Conservation (phyloP, 495 filamentous ascomycete species). For the Wilcoxina mikolae region DNA sequence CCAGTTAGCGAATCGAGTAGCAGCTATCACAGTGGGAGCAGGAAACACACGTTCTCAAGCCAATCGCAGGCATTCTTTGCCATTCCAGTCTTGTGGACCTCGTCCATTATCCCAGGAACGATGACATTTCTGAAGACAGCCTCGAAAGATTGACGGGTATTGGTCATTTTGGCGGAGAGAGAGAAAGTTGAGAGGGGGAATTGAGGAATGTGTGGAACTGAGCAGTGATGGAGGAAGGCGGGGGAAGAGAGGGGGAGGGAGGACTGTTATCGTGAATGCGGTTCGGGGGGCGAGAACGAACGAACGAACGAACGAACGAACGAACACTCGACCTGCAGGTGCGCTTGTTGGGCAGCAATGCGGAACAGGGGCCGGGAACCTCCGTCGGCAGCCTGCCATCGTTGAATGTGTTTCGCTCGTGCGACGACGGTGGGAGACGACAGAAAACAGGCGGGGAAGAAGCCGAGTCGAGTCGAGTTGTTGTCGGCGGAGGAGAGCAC, state of each 20-base stretch:
- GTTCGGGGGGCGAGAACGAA: too few species aligned
- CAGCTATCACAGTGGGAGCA: constrained; percentile 2
- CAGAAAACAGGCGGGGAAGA: too few species aligned
- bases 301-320: too few species aligned
- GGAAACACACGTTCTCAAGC: constrained; percentile 56
- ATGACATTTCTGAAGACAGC: constrained; percentile 66
- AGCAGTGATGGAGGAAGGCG: background rate
- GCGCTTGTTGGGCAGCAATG: too few species aligned
- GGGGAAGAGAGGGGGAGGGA: background rate
- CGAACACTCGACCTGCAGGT: too few species aligned
- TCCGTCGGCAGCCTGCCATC: too few species aligned
- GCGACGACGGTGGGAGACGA: too few species aligned
- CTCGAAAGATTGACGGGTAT: constrained; percentile 50
- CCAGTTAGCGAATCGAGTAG: background rate
- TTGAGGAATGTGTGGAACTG: background rate
- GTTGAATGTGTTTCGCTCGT: too few species aligned
- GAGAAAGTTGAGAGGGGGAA: background rate
- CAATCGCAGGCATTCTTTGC: constrained; percentile 71
- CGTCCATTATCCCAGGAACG: constrained; percentile 52
- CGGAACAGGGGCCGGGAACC: too few species aligned
- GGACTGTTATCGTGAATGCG: background rate
- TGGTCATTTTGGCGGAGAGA: constrained; percentile 14
- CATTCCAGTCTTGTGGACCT: constrained; percentile 64
- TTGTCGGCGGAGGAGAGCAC: too few species aligned
- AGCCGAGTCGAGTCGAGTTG: too few species aligned